Evolutionary conservation across 768 basidiomycete species (phyloP).

Genomic region (Boletus insuetus): DNA sequence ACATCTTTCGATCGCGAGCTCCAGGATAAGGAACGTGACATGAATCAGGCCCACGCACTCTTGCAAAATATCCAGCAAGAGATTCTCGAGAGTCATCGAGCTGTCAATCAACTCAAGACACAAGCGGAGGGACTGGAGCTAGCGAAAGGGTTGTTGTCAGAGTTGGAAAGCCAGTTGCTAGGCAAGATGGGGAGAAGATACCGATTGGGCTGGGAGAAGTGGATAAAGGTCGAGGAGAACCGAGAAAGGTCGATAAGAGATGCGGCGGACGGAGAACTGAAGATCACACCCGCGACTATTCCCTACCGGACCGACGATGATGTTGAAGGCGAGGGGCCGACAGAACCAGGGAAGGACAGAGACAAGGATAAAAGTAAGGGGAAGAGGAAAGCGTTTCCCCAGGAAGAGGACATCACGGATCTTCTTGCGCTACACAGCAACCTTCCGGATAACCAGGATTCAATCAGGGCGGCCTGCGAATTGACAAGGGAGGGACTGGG

Average conservation of each 20-base stretch:
- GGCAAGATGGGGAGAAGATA: conserved; percentile 80
- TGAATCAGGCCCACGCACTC: conserved; percentile 83
- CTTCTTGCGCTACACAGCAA: conserved; percentile 55
- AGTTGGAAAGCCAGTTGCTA: conserved; percentile 63
- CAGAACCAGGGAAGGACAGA: conserved; percentile 33
- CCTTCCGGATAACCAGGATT: conserved; percentile 56
- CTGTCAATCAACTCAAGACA: conserved; percentile 63
- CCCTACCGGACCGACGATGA: conserved; percentile 49
- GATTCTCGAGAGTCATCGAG: conserved; percentile 79
- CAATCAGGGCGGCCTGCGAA: conserved; percentile 54
- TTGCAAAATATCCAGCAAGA: conserved; percentile 86
- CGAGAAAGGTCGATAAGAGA: conserved; percentile 71
- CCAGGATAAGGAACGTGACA: conserved; percentile 87
- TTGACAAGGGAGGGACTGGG: conserved; percentile 61
- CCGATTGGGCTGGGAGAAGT: conserved; percentile 88
- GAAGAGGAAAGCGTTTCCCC: conserved; percentile 49
- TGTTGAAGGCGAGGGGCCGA: conserved; percentile 38
- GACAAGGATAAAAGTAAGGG: conserved; percentile 51
- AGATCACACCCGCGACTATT: conserved; percentile 43
- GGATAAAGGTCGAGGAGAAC: conserved; percentile 81
- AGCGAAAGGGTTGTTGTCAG: conserved; percentile 54
- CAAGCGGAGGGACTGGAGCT: conserved; percentile 67
- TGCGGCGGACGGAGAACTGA: conserved; percentile 55
- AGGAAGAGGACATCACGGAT: conserved; percentile 63
- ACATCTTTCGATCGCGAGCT: conserved; percentile 90